Conservation (phyloP, 164 flowering plant genomes). For the Macadamia tetraphylla region DNA sequence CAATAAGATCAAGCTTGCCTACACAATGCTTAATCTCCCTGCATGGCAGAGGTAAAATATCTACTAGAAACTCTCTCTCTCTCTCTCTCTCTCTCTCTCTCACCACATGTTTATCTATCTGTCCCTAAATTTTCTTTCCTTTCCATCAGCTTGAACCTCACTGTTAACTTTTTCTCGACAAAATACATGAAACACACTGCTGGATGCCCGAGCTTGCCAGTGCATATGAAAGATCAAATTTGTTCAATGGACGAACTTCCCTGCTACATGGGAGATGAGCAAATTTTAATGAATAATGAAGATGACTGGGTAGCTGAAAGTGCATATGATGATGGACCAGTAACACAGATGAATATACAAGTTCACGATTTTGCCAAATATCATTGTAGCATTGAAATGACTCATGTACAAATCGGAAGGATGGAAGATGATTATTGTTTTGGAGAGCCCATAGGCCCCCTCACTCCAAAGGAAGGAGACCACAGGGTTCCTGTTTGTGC, state of each 20-base stretch:
- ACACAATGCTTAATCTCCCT: slow-evolving; percentile 78
- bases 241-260: slow-evolving; percentile 79
- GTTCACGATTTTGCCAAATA: background rate
- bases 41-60: slow-evolving; percentile 63
- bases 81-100: background rate
- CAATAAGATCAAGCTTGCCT: slow-evolving; percentile 76
- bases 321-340: background rate
- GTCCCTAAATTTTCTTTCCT: background rate
- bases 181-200: slow-evolving; percentile 50
- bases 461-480: background rate
- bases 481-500: slow-evolving; percentile 3
- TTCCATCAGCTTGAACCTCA: slow-evolving; percentile 54
- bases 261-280: slow-evolving; percentile 32
- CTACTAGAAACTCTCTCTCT: background rate
- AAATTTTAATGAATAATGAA: slow-evolving; percentile 11
- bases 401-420: slow-evolving; percentile 6
- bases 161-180: slow-evolving; percentile 79
- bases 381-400: slow-evolving; percentile 1
- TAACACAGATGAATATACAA: slow-evolving; percentile 3
- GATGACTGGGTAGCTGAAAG: background rate
- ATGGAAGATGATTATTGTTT: slow-evolving; percentile 8
- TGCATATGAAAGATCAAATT: slow-evolving; percentile 58
- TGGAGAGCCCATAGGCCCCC: background rate
- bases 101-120: background rate
- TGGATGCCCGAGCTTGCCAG: slow-evolving; percentile 70